Base-by-base conservation (phyloP, 441 rosid genomes). In the Dalechampia spathulata region DNA sequence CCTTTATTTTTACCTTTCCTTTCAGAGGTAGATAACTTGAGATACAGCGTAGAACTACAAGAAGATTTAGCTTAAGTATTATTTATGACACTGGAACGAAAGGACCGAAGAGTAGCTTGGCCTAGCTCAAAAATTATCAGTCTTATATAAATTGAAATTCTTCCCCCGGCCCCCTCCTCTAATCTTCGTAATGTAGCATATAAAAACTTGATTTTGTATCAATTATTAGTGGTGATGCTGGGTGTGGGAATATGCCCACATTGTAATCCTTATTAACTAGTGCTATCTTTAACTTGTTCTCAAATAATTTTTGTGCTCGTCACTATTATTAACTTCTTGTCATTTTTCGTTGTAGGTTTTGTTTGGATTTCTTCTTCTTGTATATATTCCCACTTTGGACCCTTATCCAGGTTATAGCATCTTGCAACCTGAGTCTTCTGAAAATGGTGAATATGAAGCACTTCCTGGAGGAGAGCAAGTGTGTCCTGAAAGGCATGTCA, bases 401-500 rank as follows among this genome's bases (percentile, higher is more conserved):
- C 83, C 87, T 53, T 77, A 67, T 57, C 86, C 87, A 4, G 93
- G 82, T 52, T 89, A 89, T 66, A 65, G 57, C 22, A 52, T 71
- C 53, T 13, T 85, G 54, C 64, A 78, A 74, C 47, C 51, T n/a
- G 96, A 89, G 68, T 46, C 77, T 37, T 45, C 62, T 37, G 82
- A 78, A 48, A 64, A 79, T 54, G 73, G 61, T 65, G 92, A 82
- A 54, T 93, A 89, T 62, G 93, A 79, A 65, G 87, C 73, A 63
- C 95, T 89, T 72, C 74, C 70, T 16, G 83, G 61, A 59, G 96
- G 75, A 58, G 97, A 90, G 66, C 75, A 85, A 48, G 65, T 82
- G 58, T 93, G 93, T 61, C 97, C 99, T 0, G 99, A 93, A 83
- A 83, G 78, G 49, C 68, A 61, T 26, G 95, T 61, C 67, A 73